phyloP scores from a whole-genome alignment of 208 protist genomes.

The Angomonas ambiguus region DNA sequence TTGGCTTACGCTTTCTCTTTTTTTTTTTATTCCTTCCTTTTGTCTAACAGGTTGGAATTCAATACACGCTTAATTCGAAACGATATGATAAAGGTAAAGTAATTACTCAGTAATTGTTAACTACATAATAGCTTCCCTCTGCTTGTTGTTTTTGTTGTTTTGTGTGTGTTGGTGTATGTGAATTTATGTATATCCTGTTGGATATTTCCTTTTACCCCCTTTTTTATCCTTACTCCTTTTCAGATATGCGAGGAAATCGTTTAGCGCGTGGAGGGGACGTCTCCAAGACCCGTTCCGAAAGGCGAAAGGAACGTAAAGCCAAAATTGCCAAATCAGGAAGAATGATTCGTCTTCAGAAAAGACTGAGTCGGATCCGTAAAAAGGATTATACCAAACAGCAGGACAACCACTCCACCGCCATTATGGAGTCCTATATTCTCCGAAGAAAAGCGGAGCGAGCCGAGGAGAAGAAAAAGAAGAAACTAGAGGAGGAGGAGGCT shows the following conservation, averaged over 20 bases:
- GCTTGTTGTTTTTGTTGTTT: no score
- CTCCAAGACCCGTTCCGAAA: slow-evolving; percentile 78
- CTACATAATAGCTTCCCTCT: no score
- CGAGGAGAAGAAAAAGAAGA: slow-evolving; percentile 31
- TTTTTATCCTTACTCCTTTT: background rate
- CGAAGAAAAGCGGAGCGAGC: slow-evolving; percentile 74
- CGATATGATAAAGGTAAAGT: no score
- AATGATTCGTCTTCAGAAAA: slow-evolving; percentile 55
- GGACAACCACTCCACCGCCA: slow-evolving; percentile 69
- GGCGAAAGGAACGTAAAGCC: slow-evolving; percentile 50
- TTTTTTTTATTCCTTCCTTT: background rate
- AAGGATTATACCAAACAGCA: slow-evolving; percentile 54
- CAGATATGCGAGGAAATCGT: slow-evolving; percentile 73
- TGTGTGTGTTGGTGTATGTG: slow-evolving; percentile 1
- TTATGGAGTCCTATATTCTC: slow-evolving; percentile 84
- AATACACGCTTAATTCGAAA: no score
- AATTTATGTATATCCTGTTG: slow-evolving; percentile 5
- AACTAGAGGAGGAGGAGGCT: slow-evolving; percentile 17
- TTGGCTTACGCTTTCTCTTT: background rate
- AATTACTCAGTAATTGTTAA: no score
- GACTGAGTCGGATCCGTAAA: slow-evolving; percentile 42
- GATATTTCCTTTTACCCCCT: background rate
- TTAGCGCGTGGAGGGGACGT: slow-evolving; percentile 64
- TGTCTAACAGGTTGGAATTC: no score
- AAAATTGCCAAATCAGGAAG: slow-evolving; percentile 60